phyloP scores from a whole-genome alignment of 106 monocot species.

The Platanthera zijinensis region DNA sequence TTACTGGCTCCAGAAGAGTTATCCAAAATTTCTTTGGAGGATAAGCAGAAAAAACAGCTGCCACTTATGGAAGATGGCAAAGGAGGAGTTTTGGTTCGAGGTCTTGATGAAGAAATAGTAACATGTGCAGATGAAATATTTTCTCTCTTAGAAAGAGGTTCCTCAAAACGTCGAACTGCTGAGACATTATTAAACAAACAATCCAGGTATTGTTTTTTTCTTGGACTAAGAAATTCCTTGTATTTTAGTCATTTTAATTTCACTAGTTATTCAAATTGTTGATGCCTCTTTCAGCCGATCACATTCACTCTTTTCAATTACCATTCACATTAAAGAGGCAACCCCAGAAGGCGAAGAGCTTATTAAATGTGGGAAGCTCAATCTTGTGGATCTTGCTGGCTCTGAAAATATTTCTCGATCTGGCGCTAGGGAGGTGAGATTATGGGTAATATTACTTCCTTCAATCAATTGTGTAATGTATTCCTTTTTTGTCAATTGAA shows the following conservation, averaged over 20 bases:
- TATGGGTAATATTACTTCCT: background rate
- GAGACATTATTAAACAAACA: constrained; percentile 97
- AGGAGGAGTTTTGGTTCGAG: constrained; percentile 94
- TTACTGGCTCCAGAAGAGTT: constrained; percentile 89
- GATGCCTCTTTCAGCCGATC: constrained; percentile 63
- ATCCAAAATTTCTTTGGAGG: constrained; percentile 66
- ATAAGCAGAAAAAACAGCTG: constrained; percentile 78
- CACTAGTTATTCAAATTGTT: constrained; percentile 3
- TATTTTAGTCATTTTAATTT: constrained; percentile 3
- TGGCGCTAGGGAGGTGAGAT: constrained; percentile 87
- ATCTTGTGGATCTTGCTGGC: constrained; percentile 94
- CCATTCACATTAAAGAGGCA: constrained; percentile 99
- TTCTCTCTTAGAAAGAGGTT: constrained; percentile 83
- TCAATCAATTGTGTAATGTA: background rate
- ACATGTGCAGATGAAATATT: constrained; percentile 86
- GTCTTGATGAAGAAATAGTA: constrained; percentile 95
- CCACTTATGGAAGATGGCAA: constrained; percentile 99
- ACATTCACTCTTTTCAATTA: constrained; percentile 95
- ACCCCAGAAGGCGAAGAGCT: constrained; percentile 99
- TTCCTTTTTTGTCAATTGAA: background rate
- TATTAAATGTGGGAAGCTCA: constrained; percentile 95
- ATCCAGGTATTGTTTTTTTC: constrained; percentile 63
- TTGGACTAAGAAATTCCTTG: background rate
- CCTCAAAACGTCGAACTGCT: constrained; percentile 87
- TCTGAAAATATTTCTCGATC: constrained; percentile 98